phyloP scores from a whole-genome alignment of 177 flowering plant genomes.

The Telopea speciosissima region DNA sequence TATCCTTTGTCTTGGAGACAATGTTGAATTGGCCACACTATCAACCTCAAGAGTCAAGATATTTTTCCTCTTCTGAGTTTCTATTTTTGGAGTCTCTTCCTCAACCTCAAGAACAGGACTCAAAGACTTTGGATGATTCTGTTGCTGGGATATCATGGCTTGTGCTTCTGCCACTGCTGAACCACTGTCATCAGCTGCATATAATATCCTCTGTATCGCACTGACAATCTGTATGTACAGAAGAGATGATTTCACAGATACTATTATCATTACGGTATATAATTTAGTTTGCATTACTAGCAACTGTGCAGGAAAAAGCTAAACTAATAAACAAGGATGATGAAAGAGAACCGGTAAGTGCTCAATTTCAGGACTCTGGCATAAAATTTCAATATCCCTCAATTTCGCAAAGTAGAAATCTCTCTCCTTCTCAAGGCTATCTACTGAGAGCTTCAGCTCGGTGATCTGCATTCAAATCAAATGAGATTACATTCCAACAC shows the following conservation, averaged over 20 bases:
- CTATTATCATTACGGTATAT: neutral
- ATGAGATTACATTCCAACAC: neutral
- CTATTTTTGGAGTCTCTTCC: constrained; percentile 49
- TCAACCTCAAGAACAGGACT: constrained; percentile 54
- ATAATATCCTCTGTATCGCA: constrained; percentile 69
- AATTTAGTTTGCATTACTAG: neutral
- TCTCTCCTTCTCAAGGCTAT: constrained; percentile 94
- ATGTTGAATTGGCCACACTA: constrained; percentile 46
- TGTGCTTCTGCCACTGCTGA: constrained; percentile 76
- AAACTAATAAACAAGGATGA: neutral
- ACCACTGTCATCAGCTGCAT: constrained; percentile 67
- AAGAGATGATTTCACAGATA: neutral
- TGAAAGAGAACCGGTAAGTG: constrained; percentile 40
- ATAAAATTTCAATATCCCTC: constrained; percentile 87
- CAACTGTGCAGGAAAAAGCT: neutral
- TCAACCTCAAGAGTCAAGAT: constrained; percentile 64
- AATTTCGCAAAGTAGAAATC: constrained; percentile 92
- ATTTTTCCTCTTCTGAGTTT: constrained; percentile 70
- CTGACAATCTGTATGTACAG: constrained; percentile 49
- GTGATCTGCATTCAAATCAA: constrained; percentile 60
- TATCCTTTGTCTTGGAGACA: constrained; percentile 80
- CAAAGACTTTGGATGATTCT: constrained; percentile 29
- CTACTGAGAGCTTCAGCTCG: constrained; percentile 81
- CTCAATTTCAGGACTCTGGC: constrained; percentile 76
- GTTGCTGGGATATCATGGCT: constrained; percentile 46